Percentiles rank a stretch among this genome's conserved stretches.
These are phyloP conservation scores for Fusarium sp. DNA, from an alignment of 2,329 filamentous ascomycete genomes.

Conservation along the genomic window DNA sequence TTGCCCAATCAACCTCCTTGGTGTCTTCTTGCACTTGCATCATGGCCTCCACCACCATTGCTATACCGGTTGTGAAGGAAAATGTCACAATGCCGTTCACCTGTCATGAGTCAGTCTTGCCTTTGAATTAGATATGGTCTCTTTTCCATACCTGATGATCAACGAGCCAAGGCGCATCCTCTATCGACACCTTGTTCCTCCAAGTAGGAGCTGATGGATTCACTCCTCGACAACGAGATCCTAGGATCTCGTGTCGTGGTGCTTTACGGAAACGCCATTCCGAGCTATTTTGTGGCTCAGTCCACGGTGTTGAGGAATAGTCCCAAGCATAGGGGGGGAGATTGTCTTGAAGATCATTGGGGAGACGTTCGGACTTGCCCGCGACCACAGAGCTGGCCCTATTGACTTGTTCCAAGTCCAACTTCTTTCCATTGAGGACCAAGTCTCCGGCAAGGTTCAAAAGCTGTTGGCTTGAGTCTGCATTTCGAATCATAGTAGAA, in stretches of 20 bases:
- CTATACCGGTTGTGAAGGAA: slow-evolving; percentile 45
- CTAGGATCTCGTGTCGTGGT: slow-evolving; percentile 44
- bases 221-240: slow-evolving; percentile 43
- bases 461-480: slow-evolving; percentile 40
- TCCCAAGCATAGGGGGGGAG: slow-evolving; percentile 46
- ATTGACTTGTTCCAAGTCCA: slow-evolving; percentile 41
- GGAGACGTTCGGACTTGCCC: slow-evolving; percentile 35
- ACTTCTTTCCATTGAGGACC: slow-evolving; percentile 40
- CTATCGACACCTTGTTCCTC: slow-evolving; percentile 47
- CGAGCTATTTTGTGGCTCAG: slow-evolving; percentile 41
- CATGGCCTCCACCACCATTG: slow-evolving; percentile 45
- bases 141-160: slow-evolving; percentile 41
- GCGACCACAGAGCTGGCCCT: slow-evolving; percentile 11
- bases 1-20: slow-evolving; percentile 41
- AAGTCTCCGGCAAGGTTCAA: slow-evolving; percentile 43
- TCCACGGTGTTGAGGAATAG: slow-evolving; percentile 45
- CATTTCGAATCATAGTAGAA: slow-evolving; percentile 42
- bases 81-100: slow-evolving; percentile 46
- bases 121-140: not conserved
- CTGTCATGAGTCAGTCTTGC: slow-evolving; percentile 24
- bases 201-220: slow-evolving; percentile 47
- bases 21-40: slow-evolving; percentile 45
- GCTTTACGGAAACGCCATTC: slow-evolving; percentile 46
- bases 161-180: slow-evolving; percentile 46
- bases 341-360: slow-evolving; percentile 42